These are phyloP conservation scores for Fraxinus baroniana DNA, from an alignment of 305 asterid genomes.

Conservation along the genomic window DNA sequence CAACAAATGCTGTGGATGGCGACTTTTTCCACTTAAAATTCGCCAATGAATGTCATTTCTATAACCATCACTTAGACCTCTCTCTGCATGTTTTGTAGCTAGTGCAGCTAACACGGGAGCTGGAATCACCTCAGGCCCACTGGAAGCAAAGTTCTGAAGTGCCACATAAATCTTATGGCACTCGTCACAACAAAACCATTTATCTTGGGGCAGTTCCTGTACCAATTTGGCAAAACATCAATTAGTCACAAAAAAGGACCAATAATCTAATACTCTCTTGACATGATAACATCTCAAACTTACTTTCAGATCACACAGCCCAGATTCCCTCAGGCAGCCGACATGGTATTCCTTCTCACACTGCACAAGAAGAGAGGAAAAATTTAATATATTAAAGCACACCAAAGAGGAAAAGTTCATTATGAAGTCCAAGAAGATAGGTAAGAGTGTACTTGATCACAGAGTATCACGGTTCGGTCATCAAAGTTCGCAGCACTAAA, in stretches of 20 bases:
- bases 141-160: conserved; percentile 53
- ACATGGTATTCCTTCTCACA: conserved; percentile 98
- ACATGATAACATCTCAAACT: conserved; percentile 23
- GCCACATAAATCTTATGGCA: conserved; percentile 64
- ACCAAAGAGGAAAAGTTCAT: background rate
- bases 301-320: conserved; percentile 81
- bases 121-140: conserved; percentile 69
- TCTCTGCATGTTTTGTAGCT: conserved; percentile 48
- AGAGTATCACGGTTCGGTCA: conserved; percentile 86
- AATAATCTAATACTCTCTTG: conserved; percentile 4
- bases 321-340: conserved; percentile 80
- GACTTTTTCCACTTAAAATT: conserved; percentile 84
- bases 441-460: conserved; percentile 66
- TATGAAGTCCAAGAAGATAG: background rate
- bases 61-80: conserved; percentile 41
- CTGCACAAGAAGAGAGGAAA: conserved; percentile 34
- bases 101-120: conserved; percentile 51
- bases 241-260: conserved; percentile 6
- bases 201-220: conserved; percentile 93
- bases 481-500: conserved; percentile 90
- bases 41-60: conserved; percentile 65
- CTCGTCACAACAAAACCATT: conserved; percentile 90
- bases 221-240: conserved; percentile 24
- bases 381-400: background rate
- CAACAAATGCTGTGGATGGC: conserved; percentile 62